Evolutionary conservation across 148 eudicot species (phyloP).

Genomic region (Camellia lanceoleosa): DNA sequence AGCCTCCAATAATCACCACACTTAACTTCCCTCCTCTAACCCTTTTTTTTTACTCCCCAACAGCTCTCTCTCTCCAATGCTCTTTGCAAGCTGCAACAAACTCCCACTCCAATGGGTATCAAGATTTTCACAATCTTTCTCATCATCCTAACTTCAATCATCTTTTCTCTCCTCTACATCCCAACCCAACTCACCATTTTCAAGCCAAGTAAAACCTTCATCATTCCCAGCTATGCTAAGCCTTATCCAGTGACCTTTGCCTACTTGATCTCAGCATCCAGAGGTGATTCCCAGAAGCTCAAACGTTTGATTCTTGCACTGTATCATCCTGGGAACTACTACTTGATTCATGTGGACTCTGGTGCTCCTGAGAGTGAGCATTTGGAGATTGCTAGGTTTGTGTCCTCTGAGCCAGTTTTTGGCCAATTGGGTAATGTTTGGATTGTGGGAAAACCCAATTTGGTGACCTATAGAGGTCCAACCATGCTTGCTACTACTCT

Average conservation of each 20-base stretch:
- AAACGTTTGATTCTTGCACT: slow-evolving; percentile 57
- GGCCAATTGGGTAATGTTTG: slow-evolving; percentile 68
- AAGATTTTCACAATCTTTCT: slow-evolving; percentile 41
- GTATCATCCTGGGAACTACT: slow-evolving; percentile 82
- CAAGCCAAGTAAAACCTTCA: slow-evolving; percentile 22
- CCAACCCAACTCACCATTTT: slow-evolving; percentile 36
- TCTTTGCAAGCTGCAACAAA: background rate
- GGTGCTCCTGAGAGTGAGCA: slow-evolving; percentile 64
- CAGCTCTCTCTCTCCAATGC: background rate
- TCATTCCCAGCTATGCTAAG: slow-evolving; percentile 22
- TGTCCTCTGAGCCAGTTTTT: slow-evolving; percentile 45
- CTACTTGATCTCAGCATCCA: slow-evolving; percentile 84
- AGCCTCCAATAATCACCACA: slow-evolving; percentile 8
- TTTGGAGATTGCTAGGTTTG: slow-evolving; percentile 53
- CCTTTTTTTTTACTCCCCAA: background rate
- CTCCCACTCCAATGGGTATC: slow-evolving; percentile 42
- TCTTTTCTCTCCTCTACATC: slow-evolving; percentile 47
- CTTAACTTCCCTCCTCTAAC: background rate
- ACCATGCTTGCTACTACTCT: slow-evolving; percentile 84
- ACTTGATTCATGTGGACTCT: slow-evolving; percentile 69
- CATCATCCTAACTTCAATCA: slow-evolving; percentile 42
- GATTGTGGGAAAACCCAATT: slow-evolving; percentile 72
- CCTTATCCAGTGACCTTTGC: slow-evolving; percentile 74
- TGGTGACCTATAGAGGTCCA: slow-evolving; percentile 89
- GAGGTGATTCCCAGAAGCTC: slow-evolving; percentile 55